These are phyloP conservation scores for Priceomyces carsonii DNA, from an alignment of 805 yeast species.

Conservation along the genomic window DNA sequence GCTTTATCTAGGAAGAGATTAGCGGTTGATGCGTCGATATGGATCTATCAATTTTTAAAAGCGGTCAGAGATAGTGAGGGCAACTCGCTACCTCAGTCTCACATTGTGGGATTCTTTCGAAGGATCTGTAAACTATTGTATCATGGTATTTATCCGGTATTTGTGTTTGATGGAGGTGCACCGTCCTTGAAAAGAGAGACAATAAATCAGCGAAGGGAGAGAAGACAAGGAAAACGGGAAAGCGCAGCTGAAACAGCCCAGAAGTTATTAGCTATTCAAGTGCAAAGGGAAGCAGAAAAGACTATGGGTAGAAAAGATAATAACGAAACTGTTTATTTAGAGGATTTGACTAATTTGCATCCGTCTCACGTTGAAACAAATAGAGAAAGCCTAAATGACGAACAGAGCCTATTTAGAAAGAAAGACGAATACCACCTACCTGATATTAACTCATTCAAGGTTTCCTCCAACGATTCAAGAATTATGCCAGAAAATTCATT, in stretches of 20 bases:
- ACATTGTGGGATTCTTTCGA: conserved; percentile 92
- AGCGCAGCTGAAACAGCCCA: conserved; percentile 76
- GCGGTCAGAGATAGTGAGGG: conserved; percentile 91
- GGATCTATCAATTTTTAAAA: conserved; percentile 96
- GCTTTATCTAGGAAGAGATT: conserved; percentile 73
- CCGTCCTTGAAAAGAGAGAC: conserved; percentile 81
- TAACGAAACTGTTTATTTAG: conserved; percentile 17
- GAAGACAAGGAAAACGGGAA: conserved; percentile 73
- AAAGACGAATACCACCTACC: conserved; percentile 90
- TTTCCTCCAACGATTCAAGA: conserved; percentile 64
- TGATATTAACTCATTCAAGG: conserved; percentile 54
- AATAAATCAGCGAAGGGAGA: conserved; percentile 67
- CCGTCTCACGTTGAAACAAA: conserved; percentile 9
- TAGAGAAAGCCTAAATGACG: not conserved
- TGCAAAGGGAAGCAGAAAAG: conserved; percentile 56
- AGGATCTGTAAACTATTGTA: conserved; percentile 87
- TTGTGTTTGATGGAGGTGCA: conserved; percentile 95
- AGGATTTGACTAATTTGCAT: conserved; percentile 26
- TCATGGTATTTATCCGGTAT: conserved; percentile 85
- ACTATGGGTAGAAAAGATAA: conserved; percentile 2
- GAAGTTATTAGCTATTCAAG: conserved; percentile 73
- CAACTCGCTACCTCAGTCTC: conserved; percentile 72
- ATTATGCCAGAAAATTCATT: conserved; percentile 74
- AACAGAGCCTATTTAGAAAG: conserved; percentile 17
- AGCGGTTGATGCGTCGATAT: conserved; percentile 97